These are phyloP conservation scores for Oryza meyeriana DNA, from an alignment of 176 grass and related monocot genomes.

Conservation along the genomic window DNA sequence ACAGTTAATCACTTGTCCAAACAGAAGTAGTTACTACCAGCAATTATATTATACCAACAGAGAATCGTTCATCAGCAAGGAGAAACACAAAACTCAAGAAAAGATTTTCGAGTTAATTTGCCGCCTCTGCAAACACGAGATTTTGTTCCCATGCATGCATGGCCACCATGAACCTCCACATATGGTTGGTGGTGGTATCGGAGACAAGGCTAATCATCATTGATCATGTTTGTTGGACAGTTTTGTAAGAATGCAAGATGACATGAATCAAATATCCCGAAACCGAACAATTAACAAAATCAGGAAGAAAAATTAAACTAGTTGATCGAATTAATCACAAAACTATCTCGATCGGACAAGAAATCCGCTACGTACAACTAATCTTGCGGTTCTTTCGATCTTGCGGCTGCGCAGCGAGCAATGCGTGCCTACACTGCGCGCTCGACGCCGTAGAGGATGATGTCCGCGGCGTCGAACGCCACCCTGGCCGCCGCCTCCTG, in stretches of 20 bases:
- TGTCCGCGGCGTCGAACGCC: constrained; percentile 8
- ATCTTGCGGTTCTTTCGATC: constrained; percentile 1
- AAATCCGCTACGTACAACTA: neutral
- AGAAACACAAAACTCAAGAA: no score
- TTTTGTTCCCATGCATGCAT: neutral
- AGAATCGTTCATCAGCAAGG: no score
- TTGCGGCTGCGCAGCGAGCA: neutral
- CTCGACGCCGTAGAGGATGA: constrained; percentile 22
- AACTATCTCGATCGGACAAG: neutral
- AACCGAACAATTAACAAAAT: neutral
- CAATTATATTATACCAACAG: no score
- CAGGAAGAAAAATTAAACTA: constrained; percentile 10
- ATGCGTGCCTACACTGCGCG: neutral
- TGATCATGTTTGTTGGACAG: neutral
- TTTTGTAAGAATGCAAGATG: neutral
- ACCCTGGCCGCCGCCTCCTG: neutral
- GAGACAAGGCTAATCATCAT: no score
- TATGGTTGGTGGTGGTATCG: no score
- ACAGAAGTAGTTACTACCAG: no score
- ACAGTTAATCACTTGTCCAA: neutral
- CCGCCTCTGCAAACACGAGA: neutral
- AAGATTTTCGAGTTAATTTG: neutral
- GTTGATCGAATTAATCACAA: neutral
- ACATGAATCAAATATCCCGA: neutral
- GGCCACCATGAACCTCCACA: neutral